phyloP scores from a whole-genome alignment of 202 grass and related monocot species.

The Digitaria exilis region DNA sequence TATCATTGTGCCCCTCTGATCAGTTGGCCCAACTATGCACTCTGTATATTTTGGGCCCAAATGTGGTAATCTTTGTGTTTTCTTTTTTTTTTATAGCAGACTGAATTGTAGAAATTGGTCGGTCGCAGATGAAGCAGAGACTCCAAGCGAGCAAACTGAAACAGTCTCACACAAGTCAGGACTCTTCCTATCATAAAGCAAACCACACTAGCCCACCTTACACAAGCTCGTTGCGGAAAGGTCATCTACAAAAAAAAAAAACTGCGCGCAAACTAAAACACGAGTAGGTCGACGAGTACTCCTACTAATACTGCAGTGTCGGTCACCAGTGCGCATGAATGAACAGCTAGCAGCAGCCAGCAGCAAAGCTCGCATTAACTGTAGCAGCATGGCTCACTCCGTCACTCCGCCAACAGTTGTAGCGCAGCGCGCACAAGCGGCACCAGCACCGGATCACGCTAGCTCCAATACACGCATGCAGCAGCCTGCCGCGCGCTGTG shows the following conservation, averaged over 20 bases:
- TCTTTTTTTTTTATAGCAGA: too few relatives aligned
- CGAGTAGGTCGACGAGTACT: background rate
- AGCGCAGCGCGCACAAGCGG: constrained; percentile 15
- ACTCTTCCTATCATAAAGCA: background rate
- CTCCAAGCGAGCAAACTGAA: background rate
- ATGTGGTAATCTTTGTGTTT: background rate
- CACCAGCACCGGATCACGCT: background rate
- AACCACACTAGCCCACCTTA: background rate
- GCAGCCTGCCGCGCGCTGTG: too few relatives aligned
- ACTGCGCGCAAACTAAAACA: background rate
- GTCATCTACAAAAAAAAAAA: background rate
- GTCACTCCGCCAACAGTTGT: constrained; percentile 28
- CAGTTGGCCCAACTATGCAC: background rate
- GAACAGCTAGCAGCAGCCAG: background rate
- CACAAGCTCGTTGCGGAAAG: background rate
- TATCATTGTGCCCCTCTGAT: background rate
- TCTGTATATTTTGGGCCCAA: background rate
- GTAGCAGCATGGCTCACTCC: constrained; percentile 21
- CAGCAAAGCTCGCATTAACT: background rate
- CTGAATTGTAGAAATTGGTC: background rate
- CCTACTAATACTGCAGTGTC: background rate
- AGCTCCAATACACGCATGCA: background rate
- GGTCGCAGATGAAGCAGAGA: background rate
- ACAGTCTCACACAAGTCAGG: background rate
- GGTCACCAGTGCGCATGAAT: background rate